phyloP scores from a whole-genome alignment of 371 early-diverging fungal species.

The Syncephalastrum sp. region DNA sequence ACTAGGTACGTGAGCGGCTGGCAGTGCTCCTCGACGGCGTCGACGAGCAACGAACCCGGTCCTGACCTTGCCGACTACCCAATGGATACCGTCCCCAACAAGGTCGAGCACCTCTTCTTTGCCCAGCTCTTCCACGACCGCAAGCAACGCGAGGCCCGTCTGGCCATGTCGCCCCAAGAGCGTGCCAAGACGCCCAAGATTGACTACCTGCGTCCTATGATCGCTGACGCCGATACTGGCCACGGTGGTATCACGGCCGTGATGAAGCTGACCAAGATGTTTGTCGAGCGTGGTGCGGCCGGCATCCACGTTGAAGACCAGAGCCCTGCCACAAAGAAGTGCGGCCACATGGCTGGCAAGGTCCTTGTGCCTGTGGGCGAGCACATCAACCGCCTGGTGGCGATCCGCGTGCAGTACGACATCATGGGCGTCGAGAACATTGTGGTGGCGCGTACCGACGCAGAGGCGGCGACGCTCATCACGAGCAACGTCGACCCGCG shows the following conservation, averaged over 20 bases:
- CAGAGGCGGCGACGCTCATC: constrained; percentile 96
- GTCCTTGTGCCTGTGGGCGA: constrained; percentile 96
- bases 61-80: constrained; percentile 99
- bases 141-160: constrained; percentile 91
- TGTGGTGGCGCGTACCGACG: constrained; percentile 95
- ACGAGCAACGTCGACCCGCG: constrained; percentile 94
- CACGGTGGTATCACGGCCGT: constrained; percentile 94
- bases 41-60: constrained; percentile 97
- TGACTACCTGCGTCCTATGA: constrained; percentile 94
- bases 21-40: constrained; percentile 98
- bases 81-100: constrained; percentile 98
- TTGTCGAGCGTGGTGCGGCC: constrained; percentile 93
- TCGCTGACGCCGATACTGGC: constrained; percentile 98
- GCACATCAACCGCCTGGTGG: constrained; percentile 96
- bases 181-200: constrained; percentile 75
- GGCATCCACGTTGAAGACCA: constrained; percentile 96
- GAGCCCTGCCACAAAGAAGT: constrained; percentile 96
- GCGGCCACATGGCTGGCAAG: constrained; percentile 99
- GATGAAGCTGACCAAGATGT: constrained; percentile 94
- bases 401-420: constrained; percentile 96
- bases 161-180: constrained; percentile 65
- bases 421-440: constrained; percentile 97
- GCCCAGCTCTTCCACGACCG: constrained; percentile 98
- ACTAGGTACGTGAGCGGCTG: constrained; percentile 92
- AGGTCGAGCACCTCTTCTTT: constrained; percentile 97